phyloP scores from a whole-genome alignment of 148 eudicot species.

The Fagopyrum tataricum region DNA sequence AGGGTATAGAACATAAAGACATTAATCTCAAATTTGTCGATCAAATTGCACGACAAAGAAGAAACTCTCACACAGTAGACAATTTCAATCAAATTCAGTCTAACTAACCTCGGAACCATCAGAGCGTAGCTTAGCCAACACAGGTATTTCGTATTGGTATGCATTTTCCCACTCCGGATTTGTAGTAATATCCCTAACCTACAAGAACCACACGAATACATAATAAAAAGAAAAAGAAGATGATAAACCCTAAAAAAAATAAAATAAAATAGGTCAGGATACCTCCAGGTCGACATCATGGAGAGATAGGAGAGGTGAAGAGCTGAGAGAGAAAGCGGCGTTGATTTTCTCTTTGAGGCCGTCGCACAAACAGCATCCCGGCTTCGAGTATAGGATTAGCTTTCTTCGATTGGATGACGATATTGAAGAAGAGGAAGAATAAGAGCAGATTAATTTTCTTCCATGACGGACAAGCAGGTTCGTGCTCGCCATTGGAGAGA shows the following conservation, averaged over 20 bases:
- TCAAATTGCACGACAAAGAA: background rate
- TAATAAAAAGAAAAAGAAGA: background rate
- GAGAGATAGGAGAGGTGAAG: slow-evolving; percentile 31
- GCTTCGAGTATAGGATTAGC: slow-evolving; percentile 74
- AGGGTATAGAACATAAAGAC: too few species aligned
- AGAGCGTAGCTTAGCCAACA: slow-evolving; percentile 52
- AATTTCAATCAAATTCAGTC: background rate
- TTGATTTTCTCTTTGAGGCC: slow-evolving; percentile 81
- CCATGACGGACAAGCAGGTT: slow-evolving; percentile 10
- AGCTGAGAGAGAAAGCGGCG: slow-evolving; percentile 52
- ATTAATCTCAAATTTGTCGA: too few species aligned
- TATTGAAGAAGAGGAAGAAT: slow-evolving; percentile 26
- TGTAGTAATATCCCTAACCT: slow-evolving; percentile 84
- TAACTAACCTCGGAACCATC: slow-evolving; percentile 79
- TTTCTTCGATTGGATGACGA: slow-evolving; percentile 25
- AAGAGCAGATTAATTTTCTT: background rate
- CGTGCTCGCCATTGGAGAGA: slow-evolving; percentile 15
- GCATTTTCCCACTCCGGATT: slow-evolving; percentile 95
- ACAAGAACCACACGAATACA: background rate
- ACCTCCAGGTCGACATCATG: slow-evolving; percentile 55
- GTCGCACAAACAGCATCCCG: slow-evolving; percentile 94
- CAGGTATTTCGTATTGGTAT: slow-evolving; percentile 91
- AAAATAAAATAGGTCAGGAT: background rate
- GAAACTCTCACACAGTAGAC: background rate
- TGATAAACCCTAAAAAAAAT: slow-evolving; percentile 7